These are phyloP conservation scores for Vicia faba DNA, from an alignment of 306 rosid genomes.

Conservation along the genomic window DNA sequence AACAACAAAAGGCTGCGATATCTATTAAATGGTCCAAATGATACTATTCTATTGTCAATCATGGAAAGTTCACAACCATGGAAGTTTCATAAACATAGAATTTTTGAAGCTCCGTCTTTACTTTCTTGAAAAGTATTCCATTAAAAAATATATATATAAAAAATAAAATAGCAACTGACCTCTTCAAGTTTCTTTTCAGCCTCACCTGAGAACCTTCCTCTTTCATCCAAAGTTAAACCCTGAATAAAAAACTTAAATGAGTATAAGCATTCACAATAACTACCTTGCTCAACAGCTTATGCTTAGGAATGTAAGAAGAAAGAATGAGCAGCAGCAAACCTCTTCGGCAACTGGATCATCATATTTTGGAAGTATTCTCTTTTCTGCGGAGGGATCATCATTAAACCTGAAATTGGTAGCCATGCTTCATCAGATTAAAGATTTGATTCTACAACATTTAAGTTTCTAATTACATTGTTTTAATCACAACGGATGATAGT, in stretches of 20 bases:
- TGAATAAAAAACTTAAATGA: conserved; percentile 41
- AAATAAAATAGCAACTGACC: conserved; percentile 56
- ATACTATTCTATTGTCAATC: conserved; percentile 11
- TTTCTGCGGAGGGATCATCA: conserved; percentile 74
- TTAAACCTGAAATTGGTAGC: conserved; percentile 66
- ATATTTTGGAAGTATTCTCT: conserved; percentile 88
- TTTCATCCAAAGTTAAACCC: conserved; percentile 84
- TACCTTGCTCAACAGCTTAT: conserved; percentile 16
- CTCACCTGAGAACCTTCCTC: conserved; percentile 71
- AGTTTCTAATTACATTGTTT: conserved; percentile 21
- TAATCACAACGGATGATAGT: background rate
- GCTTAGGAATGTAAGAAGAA: conserved; percentile 28
- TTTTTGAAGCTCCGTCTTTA: too few species aligned
- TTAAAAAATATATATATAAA: too few species aligned
- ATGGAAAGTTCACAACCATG: conserved; percentile 23
- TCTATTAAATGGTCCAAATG: conserved; percentile 12
- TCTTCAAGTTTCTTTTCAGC: conserved; percentile 94
- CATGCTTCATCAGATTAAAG: conserved; percentile 22
- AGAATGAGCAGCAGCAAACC: conserved; percentile 47
- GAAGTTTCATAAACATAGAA: background rate
- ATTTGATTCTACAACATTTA: conserved; percentile 16
- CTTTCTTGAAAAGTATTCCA: too few species aligned
- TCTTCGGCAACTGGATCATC: conserved; percentile 82
- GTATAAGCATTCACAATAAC: conserved; percentile 21
- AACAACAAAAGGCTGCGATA: background rate